These are phyloP conservation scores for Candida awuae DNA, from an alignment of 805 yeast species.

Conservation along the genomic window DNA sequence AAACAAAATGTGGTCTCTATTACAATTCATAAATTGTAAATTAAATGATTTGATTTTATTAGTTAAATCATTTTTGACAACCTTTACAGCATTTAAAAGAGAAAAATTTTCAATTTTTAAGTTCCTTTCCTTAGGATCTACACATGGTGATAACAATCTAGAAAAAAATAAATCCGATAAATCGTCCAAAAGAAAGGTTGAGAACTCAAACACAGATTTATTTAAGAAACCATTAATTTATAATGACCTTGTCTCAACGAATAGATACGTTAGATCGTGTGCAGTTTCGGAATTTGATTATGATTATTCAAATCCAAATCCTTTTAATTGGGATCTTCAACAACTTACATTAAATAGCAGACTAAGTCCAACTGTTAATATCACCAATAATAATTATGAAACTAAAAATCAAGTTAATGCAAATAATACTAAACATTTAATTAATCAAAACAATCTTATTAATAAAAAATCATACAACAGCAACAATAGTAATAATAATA, in stretches of 20 bases:
- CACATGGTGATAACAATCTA: too few species aligned
- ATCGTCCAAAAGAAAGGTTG: not conserved
- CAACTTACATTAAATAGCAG: slow-evolving; percentile 13
- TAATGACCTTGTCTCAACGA: slow-evolving; percentile 3
- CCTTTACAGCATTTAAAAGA: not conserved
- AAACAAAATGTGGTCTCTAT: too few species aligned
- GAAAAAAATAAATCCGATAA: too few species aligned
- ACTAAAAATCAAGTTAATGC: not conserved
- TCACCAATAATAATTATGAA: slow-evolving; percentile 1
- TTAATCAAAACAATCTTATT: slow-evolving; percentile 5
- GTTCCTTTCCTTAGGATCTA: not conserved
- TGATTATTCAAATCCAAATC: slow-evolving; percentile 23
- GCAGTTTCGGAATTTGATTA: slow-evolving; percentile 28
- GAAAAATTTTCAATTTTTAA: not conserved
- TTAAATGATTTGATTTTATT: too few species aligned
- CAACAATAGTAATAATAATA: not conserved
- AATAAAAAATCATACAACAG: not conserved
- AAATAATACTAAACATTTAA: slow-evolving; percentile 1
- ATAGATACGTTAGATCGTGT: slow-evolving; percentile 15
- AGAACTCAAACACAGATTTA: not conserved
- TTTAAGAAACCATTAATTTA: slow-evolving; percentile 1
- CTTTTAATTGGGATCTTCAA: slow-evolving; percentile 26
- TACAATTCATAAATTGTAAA: too few species aligned
- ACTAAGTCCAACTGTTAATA: not conserved
- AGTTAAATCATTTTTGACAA: not conserved